Percentiles rank a stretch among this genome's conserved stretches.
These are phyloP conservation scores for Phytophthora sojae DNA, from an alignment of 352 stramenopile genomes.

Conservation along the genomic window DNA sequence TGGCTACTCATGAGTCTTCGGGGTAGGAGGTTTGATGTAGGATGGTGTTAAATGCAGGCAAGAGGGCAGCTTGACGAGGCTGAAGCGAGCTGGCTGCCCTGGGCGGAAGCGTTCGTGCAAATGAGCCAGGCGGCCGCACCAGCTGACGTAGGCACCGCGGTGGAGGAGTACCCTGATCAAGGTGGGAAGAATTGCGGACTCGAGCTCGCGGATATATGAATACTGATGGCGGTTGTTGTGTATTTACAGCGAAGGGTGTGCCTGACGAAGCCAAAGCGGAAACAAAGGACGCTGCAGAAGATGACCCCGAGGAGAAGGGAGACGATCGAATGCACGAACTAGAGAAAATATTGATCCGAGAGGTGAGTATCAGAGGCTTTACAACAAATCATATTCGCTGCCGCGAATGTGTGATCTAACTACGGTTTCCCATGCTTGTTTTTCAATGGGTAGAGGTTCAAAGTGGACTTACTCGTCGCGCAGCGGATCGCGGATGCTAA, in stretches of 20 bases:
- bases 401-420: neutral
- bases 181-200: slow-evolving; percentile 8
- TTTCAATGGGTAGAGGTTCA: slow-evolving; percentile 53
- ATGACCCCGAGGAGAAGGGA: slow-evolving; percentile 12
- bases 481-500: slow-evolving; percentile 76
- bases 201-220: neutral
- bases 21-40: neutral
- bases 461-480: slow-evolving; percentile 79
- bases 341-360: slow-evolving; percentile 65
- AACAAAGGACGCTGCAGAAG: slow-evolving; percentile 7
- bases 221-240: neutral
- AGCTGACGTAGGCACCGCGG: neutral
- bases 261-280: slow-evolving; percentile 24
- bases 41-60: slow-evolving; percentile 31
- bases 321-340: slow-evolving; percentile 53
- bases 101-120: slow-evolving; percentile 68
- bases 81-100: slow-evolving; percentile 64
- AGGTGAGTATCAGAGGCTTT: slow-evolving; percentile 41
- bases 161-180: slow-evolving; percentile 7
- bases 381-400: neutral
- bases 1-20: neutral
- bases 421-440: neutral
- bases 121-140: slow-evolving; percentile 39
- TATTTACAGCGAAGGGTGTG: slow-evolving; percentile 15
- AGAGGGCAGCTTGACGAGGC: slow-evolving; percentile 59